phyloP scores from a whole-genome alignment of 2,329 filamentous ascomycete species.

The Zalaria obscura region DNA sequence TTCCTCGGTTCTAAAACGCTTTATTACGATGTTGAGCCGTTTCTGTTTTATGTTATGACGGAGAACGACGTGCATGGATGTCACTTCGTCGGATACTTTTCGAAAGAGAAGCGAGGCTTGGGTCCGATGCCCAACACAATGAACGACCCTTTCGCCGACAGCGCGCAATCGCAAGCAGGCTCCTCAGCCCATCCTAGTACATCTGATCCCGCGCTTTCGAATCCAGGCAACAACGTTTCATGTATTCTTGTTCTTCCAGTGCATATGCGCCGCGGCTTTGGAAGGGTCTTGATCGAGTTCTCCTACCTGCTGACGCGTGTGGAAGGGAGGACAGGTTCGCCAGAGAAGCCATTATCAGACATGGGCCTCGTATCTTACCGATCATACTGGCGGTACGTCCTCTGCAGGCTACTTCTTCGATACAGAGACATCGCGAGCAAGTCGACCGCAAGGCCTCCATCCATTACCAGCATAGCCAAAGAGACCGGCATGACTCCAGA shows the following conservation, averaged over 20 bases:
- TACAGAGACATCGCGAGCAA: constrained; percentile 26
- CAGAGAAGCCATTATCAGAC: constrained; percentile 92
- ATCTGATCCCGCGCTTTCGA: constrained; percentile 13
- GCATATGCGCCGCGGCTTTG: constrained; percentile 93
- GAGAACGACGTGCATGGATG: constrained; percentile 86
- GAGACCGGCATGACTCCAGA: constrained; percentile 92
- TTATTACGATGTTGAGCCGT: constrained; percentile 96
- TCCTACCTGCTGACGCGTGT: constrained; percentile 91
- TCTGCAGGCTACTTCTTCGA: constrained; percentile 70
- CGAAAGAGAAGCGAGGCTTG: constrained; percentile 72
- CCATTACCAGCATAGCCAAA: constrained; percentile 57
- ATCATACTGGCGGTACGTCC: constrained; percentile 86
- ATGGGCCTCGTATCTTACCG: constrained; percentile 96
- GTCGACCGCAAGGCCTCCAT: constrained; percentile 24
- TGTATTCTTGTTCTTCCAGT: constrained; percentile 94
- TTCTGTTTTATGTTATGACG: constrained; percentile 93
- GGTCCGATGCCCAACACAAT: constrained; percentile 51
- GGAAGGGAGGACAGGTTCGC: constrained; percentile 86
- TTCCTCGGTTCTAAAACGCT: constrained; percentile 98
- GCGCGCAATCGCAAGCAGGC: constrained; percentile 7
- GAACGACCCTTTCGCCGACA: constrained; percentile 13
- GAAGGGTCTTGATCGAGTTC: constrained; percentile 93
- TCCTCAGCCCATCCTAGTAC: constrained; percentile 8
- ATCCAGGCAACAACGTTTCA: constrained; percentile 69
- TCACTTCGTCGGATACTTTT: constrained; percentile 98